Conservation (phyloP, 371 early-diverging fungal genomes). For the Mortierella sp. region DNA sequence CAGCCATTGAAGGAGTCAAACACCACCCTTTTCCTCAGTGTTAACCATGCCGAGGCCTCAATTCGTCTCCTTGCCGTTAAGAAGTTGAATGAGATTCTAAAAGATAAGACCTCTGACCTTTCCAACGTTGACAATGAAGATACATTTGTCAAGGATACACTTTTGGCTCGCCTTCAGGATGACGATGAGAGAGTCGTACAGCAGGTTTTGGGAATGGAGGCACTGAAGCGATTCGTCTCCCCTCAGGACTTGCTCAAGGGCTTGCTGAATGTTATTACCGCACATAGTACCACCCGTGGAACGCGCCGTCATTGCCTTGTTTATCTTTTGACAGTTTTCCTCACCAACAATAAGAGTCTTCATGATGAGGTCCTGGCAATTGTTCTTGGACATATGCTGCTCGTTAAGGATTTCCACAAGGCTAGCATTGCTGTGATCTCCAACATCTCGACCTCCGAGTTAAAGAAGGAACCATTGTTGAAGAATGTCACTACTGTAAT, state of each 20-base stretch:
- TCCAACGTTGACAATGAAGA: conserved; percentile 28
- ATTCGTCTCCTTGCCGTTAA: conserved; percentile 75
- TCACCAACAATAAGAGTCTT: conserved; percentile 32
- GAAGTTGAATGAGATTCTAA: conserved; percentile 66
- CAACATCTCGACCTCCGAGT: conserved; percentile 43
- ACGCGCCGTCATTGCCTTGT: conserved; percentile 48
- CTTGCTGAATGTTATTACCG: conserved; percentile 39
- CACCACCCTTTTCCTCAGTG: conserved; percentile 78
- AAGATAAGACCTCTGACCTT: conserved; percentile 51
- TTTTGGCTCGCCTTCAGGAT: conserved; percentile 66
- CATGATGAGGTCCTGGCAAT: conserved; percentile 42
- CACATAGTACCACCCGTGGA: conserved; percentile 29
- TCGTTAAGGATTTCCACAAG: conserved; percentile 49
- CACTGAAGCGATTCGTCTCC: conserved; percentile 43
- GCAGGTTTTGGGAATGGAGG: conserved; percentile 54
- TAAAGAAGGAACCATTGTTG: conserved; percentile 55
- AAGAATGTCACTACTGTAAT: conserved; percentile 28
- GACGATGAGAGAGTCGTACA: conserved; percentile 60
- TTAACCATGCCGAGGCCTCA: conserved; percentile 73
- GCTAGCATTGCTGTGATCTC: conserved; percentile 44
- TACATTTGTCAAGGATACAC: conserved; percentile 63
- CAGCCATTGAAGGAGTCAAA: conserved; percentile 74
- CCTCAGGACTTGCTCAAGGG: conserved; percentile 40
- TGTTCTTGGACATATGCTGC: conserved; percentile 40
- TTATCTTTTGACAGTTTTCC: conserved; percentile 54